These are phyloP conservation scores for Fonsecaea pugnacius DNA, from an alignment of 2,329 filamentous ascomycete genomes.

Conservation along the genomic window DNA sequence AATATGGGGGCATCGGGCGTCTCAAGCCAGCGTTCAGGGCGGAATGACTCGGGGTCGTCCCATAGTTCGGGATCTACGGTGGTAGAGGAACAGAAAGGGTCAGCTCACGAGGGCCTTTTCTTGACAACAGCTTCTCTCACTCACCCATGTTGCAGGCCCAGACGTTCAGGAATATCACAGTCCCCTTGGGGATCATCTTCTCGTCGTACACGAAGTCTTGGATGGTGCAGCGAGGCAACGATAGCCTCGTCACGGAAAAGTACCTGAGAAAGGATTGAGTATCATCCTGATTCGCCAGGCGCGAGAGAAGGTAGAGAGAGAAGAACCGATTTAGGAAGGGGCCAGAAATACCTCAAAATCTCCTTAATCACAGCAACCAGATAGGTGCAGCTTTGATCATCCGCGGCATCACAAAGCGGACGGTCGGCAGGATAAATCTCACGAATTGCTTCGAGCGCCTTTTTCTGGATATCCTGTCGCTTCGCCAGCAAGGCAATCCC, in stretches of 20 bases:
- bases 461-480: conserved; percentile 65
- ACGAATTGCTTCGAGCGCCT: conserved; percentile 60
- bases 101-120: too few relatives aligned
- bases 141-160: conserved; percentile 68
- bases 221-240: conserved; percentile 64
- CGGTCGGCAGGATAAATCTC: conserved; percentile 57
- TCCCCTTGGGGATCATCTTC: conserved; percentile 63
- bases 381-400: conserved; percentile 67
- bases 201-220: conserved; percentile 63
- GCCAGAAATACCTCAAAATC: conserved; percentile 48
- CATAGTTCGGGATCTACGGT: conserved; percentile 57
- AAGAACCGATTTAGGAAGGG: too few relatives aligned
- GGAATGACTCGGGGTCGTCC: conserved; percentile 62
- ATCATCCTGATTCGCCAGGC: too few relatives aligned
- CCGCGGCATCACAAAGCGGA: conserved; percentile 62
- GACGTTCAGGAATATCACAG: conserved; percentile 67
- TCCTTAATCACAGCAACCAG: conserved; percentile 65
- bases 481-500: conserved; percentile 63
- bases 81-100: too few relatives aligned
- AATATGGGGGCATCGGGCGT: conserved; percentile 67
- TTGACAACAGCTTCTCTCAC: neutral
- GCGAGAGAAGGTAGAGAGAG: too few relatives aligned
- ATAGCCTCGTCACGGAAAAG: conserved; percentile 65
- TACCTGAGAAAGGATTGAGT: conserved; percentile 45
- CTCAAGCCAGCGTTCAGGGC: conserved; percentile 66